These are phyloP conservation scores for Geotrichum reessii DNA, from an alignment of 1,139 yeast genomes.

Conservation along the genomic window DNA sequence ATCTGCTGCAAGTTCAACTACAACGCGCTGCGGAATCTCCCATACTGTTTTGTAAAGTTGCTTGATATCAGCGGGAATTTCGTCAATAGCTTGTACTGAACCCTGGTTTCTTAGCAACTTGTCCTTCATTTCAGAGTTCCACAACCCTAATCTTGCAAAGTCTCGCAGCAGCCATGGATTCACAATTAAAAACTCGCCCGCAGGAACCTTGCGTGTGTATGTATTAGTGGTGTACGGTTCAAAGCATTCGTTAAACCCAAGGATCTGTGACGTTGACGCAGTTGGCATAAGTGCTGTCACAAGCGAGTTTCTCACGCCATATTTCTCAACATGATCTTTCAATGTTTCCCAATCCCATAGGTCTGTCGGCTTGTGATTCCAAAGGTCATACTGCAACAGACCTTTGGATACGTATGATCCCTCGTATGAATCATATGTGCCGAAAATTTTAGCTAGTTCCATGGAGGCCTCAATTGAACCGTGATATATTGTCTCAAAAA, in stretches of 20 bases:
- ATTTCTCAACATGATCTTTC: slow-evolving; percentile 45
- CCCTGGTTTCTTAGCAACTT: slow-evolving; percentile 66
- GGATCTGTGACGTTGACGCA: slow-evolving; percentile 77
- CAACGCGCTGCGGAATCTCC: slow-evolving; percentile 73
- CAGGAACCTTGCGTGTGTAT: slow-evolving; percentile 66
- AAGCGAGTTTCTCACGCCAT: slow-evolving; percentile 67
- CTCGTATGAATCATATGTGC: slow-evolving; percentile 53
- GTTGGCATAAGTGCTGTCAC: slow-evolving; percentile 84
- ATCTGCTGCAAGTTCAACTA: slow-evolving; percentile 85
- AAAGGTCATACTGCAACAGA: slow-evolving; percentile 60
- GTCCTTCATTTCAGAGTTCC: slow-evolving; percentile 66
- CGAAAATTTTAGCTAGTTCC: slow-evolving; percentile 54
- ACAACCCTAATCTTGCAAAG: slow-evolving; percentile 61
- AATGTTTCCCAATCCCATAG: slow-evolving; percentile 60
- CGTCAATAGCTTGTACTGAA: slow-evolving; percentile 62
- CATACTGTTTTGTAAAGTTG: slow-evolving; percentile 79
- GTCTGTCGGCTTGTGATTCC: slow-evolving; percentile 57
- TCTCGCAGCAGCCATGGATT: slow-evolving; percentile 67
- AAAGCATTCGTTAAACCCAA: slow-evolving; percentile 74
- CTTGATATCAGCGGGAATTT: slow-evolving; percentile 63
- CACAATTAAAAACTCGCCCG: slow-evolving; percentile 75
- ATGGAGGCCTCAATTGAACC: slow-evolving; percentile 69
- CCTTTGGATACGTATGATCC: slow-evolving; percentile 75
- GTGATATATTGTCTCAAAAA: slow-evolving; percentile 78
- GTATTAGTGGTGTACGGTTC: slow-evolving; percentile 80